Base-by-base conservation (phyloP, 345 rosid species). In the Salix koriyanagi region DNA sequence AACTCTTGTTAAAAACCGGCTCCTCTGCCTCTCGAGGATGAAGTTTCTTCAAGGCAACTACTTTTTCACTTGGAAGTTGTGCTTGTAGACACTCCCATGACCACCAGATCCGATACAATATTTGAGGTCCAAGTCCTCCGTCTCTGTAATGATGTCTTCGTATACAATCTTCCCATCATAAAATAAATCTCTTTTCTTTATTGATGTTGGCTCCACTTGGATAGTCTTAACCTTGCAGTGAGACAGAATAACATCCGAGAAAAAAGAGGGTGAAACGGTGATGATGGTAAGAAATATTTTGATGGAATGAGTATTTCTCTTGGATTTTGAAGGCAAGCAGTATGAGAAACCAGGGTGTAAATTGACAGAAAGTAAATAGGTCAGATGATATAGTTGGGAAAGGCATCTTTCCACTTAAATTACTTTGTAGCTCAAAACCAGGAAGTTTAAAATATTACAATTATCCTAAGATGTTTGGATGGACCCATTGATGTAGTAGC, bases 61-160 rank as follows among this genome's bases (percentile, higher is more conserved):
- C 52, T 68, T 42, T 42, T 16, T 13, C 71, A 41, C 54, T n/a
- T 0, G 54, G 71, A 39, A 23, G 71, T 12, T 41, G 32, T 68
- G 54, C 71, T 8, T 25, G 54, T 42, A 68, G 28, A 71, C 74
- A 6, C 74, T 71, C 28, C 65, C 48, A 6, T 71, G 54, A 5
- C 67, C 75, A 36, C 50, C 52, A 4, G 67, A 1, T 42, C 67
- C 75, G 26, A 58, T 23, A 48, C 75, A 58, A 7, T 72, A 36
- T 72, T 42, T 72, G 18, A 58, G 39, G 67, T 72, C 50, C 13
- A 56, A 56, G 65, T 56, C 65, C 16, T 72, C 30, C 1, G 67
- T 56, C 14, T 67, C 50, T 72, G 39, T n/a, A 72, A 72, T 23
- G 26, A 72, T 72, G 74, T 71, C 65, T 54, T 54, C 28, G 60